Evolutionary conservation across 2,329 filamentous ascomycete genomes (phyloP).

Genomic region (Diplodia mutila): DNA sequence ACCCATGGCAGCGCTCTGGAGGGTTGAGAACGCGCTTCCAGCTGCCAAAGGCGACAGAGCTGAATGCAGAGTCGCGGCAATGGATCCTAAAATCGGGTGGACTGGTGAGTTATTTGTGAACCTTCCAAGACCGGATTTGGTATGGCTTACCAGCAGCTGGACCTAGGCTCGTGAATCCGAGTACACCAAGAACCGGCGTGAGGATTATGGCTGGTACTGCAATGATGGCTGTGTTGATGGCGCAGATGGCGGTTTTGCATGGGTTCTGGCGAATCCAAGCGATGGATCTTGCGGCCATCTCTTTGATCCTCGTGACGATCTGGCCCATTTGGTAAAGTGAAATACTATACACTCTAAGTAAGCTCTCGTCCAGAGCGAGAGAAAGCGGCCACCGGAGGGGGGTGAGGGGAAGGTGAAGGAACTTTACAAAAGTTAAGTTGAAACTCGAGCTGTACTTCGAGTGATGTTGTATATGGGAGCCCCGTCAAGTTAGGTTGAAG

Average conservation of each 20-base stretch:
- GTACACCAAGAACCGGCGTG: slow-evolving; percentile 29
- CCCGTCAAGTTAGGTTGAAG: no score
- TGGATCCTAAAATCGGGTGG: neutral
- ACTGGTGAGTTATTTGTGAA: no score
- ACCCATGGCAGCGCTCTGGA: slow-evolving; percentile 41
- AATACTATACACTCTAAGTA: neutral
- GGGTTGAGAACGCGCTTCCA: slow-evolving; percentile 32
- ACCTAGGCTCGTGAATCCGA: slow-evolving; percentile 33
- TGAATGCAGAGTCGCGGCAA: slow-evolving; percentile 30
- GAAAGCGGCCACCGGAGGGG: no score
- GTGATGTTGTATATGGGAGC: no score
- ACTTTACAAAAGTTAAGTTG: no score
- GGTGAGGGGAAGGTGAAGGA: no score
- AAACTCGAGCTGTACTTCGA: no score
- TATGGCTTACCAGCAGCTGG: slow-evolving; percentile 18
- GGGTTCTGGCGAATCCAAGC: slow-evolving; percentile 31
- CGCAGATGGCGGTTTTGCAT: slow-evolving; percentile 32
- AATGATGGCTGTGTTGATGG: slow-evolving; percentile 32
- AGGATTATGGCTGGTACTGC: slow-evolving; percentile 32
- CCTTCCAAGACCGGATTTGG: neutral
- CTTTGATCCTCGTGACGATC: neutral
- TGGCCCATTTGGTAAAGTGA: neutral
- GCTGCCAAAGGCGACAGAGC: slow-evolving; percentile 32
- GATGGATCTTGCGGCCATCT: neutral
- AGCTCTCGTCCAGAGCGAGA: neutral